These are phyloP conservation scores for Fusarium dimerum DNA, from an alignment of 2,329 filamentous ascomycete species.

Conservation along the genomic window DNA sequence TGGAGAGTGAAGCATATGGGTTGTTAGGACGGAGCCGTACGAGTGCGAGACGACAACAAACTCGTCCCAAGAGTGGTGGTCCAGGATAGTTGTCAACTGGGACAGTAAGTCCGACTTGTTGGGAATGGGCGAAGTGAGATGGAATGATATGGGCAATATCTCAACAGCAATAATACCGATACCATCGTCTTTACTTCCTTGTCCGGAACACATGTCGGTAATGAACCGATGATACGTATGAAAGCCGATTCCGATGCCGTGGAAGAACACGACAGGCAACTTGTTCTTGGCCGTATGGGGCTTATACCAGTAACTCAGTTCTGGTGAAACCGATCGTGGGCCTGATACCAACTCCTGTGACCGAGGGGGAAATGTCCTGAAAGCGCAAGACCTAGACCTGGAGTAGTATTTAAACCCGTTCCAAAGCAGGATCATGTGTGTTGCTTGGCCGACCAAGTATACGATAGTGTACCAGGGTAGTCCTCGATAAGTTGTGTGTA, in stretches of 20 bases:
- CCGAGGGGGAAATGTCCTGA: conserved; percentile 58
- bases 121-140: conserved; percentile 57
- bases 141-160: conserved; percentile 64
- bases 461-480: conserved; percentile 65
- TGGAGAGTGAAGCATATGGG: conserved; percentile 58
- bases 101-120: conserved; percentile 53
- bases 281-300: conserved; percentile 53
- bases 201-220: conserved; percentile 45
- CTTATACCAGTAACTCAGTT: conserved; percentile 65
- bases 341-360: conserved; percentile 49
- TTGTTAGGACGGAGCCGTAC: conserved; percentile 65
- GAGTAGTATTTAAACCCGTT: conserved; percentile 56
- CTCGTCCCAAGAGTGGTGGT: conserved; percentile 55
- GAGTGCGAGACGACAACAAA: conserved; percentile 64
- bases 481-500: conserved; percentile 62
- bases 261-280: conserved; percentile 66
- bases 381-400: conserved; percentile 25
- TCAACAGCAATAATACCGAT: conserved; percentile 68
- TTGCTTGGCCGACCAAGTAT: conserved; percentile 54
- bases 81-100: conserved; percentile 59
- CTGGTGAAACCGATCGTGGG: conserved; percentile 48
- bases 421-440: conserved; percentile 46
- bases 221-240: conserved; percentile 63
- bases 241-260: conserved; percentile 70
- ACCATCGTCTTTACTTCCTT: conserved; percentile 35